Conservation (phyloP, 2,329 filamentous ascomycete genomes). For the Sporothrix sp. region DNA sequence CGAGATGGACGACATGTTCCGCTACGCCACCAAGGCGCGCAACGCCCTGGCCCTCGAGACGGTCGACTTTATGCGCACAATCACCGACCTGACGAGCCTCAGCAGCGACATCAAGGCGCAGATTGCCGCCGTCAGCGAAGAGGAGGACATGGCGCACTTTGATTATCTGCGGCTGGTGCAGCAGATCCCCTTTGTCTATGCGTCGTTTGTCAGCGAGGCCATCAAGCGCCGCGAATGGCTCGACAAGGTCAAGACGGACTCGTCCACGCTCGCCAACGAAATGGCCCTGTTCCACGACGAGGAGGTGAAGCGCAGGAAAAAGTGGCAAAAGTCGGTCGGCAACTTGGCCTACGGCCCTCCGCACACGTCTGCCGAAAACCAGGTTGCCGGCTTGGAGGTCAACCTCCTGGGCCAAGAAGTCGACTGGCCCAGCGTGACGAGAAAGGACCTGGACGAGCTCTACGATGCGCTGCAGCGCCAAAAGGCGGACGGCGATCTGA, state of each 20-base stretch:
- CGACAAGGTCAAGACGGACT: slow-evolving; percentile 82
- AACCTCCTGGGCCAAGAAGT: slow-evolving; percentile 73
- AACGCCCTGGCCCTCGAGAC: slow-evolving; percentile 58
- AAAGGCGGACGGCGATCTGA: slow-evolving; percentile 53
- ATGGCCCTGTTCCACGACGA: slow-evolving; percentile 89
- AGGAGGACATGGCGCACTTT: slow-evolving; percentile 70
- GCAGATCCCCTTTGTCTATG: slow-evolving; percentile 80
- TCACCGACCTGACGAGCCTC: slow-evolving; percentile 68
- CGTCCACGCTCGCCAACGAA: slow-evolving; percentile 80
- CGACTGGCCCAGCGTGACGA: slow-evolving; percentile 66
- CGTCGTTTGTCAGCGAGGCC: slow-evolving; percentile 77
- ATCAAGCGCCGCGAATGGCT: slow-evolving; percentile 82
- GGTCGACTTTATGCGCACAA: slow-evolving; percentile 67
- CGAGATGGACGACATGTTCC: slow-evolving; percentile 53
- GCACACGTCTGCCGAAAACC: slow-evolving; percentile 48
- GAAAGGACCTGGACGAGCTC: slow-evolving; percentile 69
- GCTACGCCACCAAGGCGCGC: slow-evolving; percentile 52
- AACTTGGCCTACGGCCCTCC: slow-evolving; percentile 57
- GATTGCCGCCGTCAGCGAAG: slow-evolving; percentile 60
- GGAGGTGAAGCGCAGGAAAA: slow-evolving; percentile 76
- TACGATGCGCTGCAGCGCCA: slow-evolving; percentile 55
- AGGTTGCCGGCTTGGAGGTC: slow-evolving; percentile 70
- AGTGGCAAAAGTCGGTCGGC: slow-evolving; percentile 81
- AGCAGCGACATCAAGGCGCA: slow-evolving; percentile 63
- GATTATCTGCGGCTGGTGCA: slow-evolving; percentile 72